Base-by-base conservation (phyloP, 345 rosid species). In the Pugionium cornutum region DNA sequence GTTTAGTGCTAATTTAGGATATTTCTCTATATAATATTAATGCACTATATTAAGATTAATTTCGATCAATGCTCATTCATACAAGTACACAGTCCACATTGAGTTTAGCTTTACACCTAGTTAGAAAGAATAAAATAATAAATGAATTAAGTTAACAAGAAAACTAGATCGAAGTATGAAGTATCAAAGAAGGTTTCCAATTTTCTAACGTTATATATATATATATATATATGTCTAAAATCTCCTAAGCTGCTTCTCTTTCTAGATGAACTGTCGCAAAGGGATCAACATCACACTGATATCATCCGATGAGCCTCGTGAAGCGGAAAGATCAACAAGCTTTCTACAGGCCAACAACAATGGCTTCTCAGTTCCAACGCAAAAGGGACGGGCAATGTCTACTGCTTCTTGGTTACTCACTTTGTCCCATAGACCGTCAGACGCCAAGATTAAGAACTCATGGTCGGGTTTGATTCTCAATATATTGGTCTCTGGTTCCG, bases 381-480 rank as follows among this genome's bases (percentile, higher is more conserved):
- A 84, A 3, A 79, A 56, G 1, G 86, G 75, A 7, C 88, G 91
- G 41, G 81, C 87, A 28, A 81, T 50, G 57, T 89, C 87, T n/a
- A 92, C 84, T 10, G 96, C 98, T 73, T 89, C 98, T 76, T 92
- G 92, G 72, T 86, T 84, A 3, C 79, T 76, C 47, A 91, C 89
- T 83, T 86, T 92, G 47, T 92, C 92, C 98, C 96, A 92, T 35
- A 92, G 72, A 6, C 98, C 96, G 46, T 89, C 96, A 0, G 96
- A 87, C 27, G 98, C 98, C 57, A 92, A 75, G 75, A 92, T 82
- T 72, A 89, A 74, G 81, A 92, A 92, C 80, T 92, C 98, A 46
- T 83, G 83, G 2, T 82, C 84, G 2, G 70, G 65, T 11, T 81
- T 60, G 10, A 92, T 76, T 27, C 41, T 67, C 18, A 86, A 4